Evolutionary conservation across 2,329 filamentous ascomycete genomes (phyloP).

Genomic region (Emergomyces africanus): DNA sequence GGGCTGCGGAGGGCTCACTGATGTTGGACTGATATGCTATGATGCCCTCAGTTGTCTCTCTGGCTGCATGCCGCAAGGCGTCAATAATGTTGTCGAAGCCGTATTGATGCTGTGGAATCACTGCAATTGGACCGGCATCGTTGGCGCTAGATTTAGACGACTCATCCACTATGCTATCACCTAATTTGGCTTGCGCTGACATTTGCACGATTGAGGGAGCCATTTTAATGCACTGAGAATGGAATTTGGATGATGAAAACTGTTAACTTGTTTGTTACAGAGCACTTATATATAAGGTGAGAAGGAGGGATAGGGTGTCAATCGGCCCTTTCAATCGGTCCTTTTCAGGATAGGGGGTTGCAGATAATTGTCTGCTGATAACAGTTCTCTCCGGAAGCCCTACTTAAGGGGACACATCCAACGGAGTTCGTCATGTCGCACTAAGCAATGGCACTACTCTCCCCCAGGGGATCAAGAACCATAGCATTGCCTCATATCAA

Average conservation of each 20-base stretch:
- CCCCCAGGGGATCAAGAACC: not conserved
- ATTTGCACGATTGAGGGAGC: not conserved
- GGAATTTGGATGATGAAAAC: not conserved
- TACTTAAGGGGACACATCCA: not conserved
- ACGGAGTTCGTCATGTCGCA: not conserved
- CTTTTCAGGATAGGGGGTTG: not conserved
- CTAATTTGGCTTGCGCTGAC: not conserved
- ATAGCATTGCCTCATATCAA: not conserved
- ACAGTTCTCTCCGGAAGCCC: not conserved
- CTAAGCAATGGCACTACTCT: not conserved
- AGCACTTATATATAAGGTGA: not conserved
- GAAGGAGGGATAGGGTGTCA: not conserved
- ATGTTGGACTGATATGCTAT: slow-evolving; percentile 1
- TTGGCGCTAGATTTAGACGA: not conserved
- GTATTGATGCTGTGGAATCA: not conserved
- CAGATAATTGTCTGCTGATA: not conserved
- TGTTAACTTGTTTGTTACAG: not conserved
- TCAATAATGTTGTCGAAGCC: slow-evolving; percentile 3
- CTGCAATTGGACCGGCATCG: not conserved
- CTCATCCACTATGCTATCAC: not conserved
- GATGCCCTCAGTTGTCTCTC: slow-evolving; percentile 1
- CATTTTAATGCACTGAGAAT: not conserved
- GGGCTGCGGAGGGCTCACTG: not conserved
- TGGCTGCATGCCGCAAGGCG: slow-evolving; percentile 1
- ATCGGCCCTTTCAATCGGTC: not conserved